Evolutionary conservation across 2,329 filamentous ascomycete genomes (phyloP).

Genomic region (Pestalotiopsis sp.): DNA sequence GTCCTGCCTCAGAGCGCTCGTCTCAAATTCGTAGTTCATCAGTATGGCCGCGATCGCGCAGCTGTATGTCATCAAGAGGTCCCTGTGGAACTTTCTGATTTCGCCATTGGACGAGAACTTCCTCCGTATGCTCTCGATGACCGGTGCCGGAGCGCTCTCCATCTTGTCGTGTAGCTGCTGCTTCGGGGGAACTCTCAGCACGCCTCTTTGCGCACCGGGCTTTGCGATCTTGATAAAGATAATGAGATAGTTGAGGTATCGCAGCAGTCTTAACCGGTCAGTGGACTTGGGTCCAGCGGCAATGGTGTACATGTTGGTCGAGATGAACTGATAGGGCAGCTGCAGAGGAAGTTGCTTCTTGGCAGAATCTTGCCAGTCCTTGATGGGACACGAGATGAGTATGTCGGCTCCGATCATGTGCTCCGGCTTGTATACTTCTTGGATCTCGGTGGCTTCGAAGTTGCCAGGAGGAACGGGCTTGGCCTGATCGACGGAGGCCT

Average conservation of each 20-base stretch:
- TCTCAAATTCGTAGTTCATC: conserved; percentile 74
- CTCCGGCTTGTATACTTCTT: conserved; percentile 72
- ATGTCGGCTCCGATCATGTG: conserved; percentile 68
- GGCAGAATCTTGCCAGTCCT: conserved; percentile 73
- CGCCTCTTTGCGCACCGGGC: conserved; percentile 47
- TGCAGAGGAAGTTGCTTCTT: conserved; percentile 58
- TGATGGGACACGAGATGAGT: conserved; percentile 67
- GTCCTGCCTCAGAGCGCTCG: conserved; percentile 70
- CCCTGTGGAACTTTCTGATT: conserved; percentile 71
- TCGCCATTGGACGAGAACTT: conserved; percentile 67
- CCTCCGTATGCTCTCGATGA: conserved; percentile 68
- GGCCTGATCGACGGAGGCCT: conserved; percentile 63
- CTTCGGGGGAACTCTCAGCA: conserved; percentile 55
- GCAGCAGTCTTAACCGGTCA: conserved; percentile 57
- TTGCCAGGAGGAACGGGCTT: conserved; percentile 77
- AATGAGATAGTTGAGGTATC: conserved; percentile 61
- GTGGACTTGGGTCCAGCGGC: conserved; percentile 55
- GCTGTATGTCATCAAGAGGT: conserved; percentile 74
- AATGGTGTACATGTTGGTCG: conserved; percentile 58
- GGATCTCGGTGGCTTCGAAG: conserved; percentile 63
- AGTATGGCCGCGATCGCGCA: conserved; percentile 71
- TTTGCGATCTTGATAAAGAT: conserved; percentile 52
- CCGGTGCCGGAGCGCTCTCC: conserved; percentile 57
- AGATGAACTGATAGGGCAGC: conserved; percentile 65
- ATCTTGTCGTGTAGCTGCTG: conserved; percentile 63